phyloP scores from a whole-genome alignment of 495 filamentous ascomycete species.

The Hypoxylon lenormandii region DNA sequence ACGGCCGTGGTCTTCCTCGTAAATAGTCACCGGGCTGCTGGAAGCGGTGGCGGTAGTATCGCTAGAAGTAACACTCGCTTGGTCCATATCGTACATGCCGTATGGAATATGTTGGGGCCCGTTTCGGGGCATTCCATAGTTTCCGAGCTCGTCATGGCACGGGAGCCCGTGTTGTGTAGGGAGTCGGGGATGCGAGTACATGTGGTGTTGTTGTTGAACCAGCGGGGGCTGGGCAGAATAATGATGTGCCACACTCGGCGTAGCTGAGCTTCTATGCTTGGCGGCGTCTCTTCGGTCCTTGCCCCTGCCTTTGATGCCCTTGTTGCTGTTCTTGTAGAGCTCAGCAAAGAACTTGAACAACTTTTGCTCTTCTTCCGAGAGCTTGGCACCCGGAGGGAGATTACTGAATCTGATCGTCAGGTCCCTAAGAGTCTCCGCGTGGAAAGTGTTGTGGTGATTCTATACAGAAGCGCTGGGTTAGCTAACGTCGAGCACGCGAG shows the following conservation, averaged over 20 bases:
- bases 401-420: constrained; percentile 79
- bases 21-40: constrained; percentile 54
- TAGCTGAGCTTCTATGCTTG: constrained; percentile 26
- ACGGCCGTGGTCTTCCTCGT: constrained; percentile 59
- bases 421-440: constrained; percentile 75
- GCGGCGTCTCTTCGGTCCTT: constrained; percentile 74
- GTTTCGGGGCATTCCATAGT: constrained; percentile 33
- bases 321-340: constrained; percentile 93
- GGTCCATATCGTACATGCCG: constrained; percentile 62
- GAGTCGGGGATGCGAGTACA: constrained; percentile 34
- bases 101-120: constrained; percentile 50
- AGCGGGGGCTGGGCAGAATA: constrained; percentile 45
- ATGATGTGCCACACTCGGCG: constrained; percentile 18
- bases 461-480: constrained; percentile 53
- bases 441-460: constrained; percentile 96
- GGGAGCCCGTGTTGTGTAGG: constrained; percentile 33
- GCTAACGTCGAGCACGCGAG: too few species aligned
- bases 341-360: constrained; percentile 87
- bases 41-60: constrained; percentile 44
- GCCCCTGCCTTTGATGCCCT: constrained; percentile 92
- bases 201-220: constrained; percentile 50
- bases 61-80: constrained; percentile 55
- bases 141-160: constrained; percentile 24
- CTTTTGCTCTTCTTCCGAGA: constrained; percentile 76
- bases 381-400: constrained; percentile 69